Evolutionary conservation across 2,329 filamentous ascomycete genomes (phyloP), one percentile per base, ranked within the genome.

Genomic region (Epichloe elymi): DNA sequence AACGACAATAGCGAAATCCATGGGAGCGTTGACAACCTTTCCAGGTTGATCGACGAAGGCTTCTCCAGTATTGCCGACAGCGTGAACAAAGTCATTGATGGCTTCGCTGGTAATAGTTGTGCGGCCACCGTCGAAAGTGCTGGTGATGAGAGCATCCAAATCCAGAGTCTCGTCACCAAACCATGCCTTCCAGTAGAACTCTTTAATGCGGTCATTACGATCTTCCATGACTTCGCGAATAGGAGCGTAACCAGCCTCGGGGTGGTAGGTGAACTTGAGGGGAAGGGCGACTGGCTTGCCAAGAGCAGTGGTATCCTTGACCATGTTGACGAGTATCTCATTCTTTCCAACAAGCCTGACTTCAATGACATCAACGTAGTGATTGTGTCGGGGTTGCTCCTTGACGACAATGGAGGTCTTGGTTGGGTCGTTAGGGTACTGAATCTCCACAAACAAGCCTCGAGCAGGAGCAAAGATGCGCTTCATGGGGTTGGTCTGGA

Each of bases 121-220:
- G 59, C 83, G 83, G 57, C 93, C 93, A 63, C 93, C 93, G 58
- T 93, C 88, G 63, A 98, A 98, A 59, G 82, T 83, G 63, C 87
- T 85, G 5, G 88, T 90, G 49, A 95, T 86, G 37, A 87, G 76
- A 15, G 86, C 84, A 61, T 96, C 85, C 51, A 96, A 86, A 51
- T 94, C 84, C 48, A 94, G 77, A 42, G 77, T 70, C 62, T 95
- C 90, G 54, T 90, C 79, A 41, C 89, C 93, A 61, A 98, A 98
- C 93, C 93, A 98, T 58, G 94, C 84, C 59, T 84, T 83, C 82
- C 95, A 98, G 77, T 98, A 98, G 68, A 98, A 98, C 69, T 95
- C 88, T 76, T 98, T 98, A 75, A 98, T 97, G 57, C 88, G 86
- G 65, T 98, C 91, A 65, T 98, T 98, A 63, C 93, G 88, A 51